These are phyloP conservation scores for Oleoguttula mirabilis DNA, from an alignment of 495 filamentous ascomycete genomes.

Conservation along the genomic window DNA sequence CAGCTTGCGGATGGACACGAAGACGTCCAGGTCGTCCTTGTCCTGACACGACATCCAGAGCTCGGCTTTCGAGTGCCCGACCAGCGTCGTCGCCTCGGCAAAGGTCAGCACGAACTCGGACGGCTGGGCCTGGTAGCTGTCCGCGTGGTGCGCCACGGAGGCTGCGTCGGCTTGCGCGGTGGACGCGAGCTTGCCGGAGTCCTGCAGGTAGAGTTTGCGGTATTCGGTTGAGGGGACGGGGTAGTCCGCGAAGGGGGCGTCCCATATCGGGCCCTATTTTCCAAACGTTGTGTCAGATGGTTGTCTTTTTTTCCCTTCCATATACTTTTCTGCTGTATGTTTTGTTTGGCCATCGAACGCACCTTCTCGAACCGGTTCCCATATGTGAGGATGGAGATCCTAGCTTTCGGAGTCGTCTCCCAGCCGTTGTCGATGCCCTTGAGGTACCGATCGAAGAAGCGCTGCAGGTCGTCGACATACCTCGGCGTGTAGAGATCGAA, in stretches of 20 bases:
- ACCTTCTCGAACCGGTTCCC: too few relatives aligned
- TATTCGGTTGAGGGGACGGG: conserved; percentile 29
- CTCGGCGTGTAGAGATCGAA: conserved; percentile 29
- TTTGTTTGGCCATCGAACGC: too few relatives aligned
- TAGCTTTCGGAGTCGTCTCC: conserved; percentile 33
- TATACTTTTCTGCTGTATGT: too few relatives aligned
- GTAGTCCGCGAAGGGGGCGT: too few relatives aligned
- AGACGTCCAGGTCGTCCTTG: conserved; percentile 33
- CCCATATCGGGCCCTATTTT: too few relatives aligned
- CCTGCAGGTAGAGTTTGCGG: conserved; percentile 22
- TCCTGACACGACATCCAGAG: conserved; percentile 34
- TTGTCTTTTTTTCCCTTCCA: too few relatives aligned
- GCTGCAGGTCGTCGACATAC: conserved; percentile 24
- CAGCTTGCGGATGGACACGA: conserved; percentile 32
- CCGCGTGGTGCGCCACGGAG: conserved; percentile 22
- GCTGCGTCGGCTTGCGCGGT: not conserved
- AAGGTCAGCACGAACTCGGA: conserved; percentile 32
- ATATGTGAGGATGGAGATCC: too few relatives aligned
- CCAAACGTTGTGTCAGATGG: too few relatives aligned
- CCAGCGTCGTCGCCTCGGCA: conserved; percentile 21
- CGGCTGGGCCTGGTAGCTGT: conserved; percentile 18
- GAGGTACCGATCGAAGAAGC: conserved; percentile 34
- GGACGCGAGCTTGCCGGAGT: conserved; percentile 7
- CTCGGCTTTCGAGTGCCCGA: conserved; percentile 30
- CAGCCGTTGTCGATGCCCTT: conserved; percentile 32